A percentile compares a stretch with the other conserved stretches of the same genome.
Evolutionary conservation across 1,284 basidiomycete genomes (phyloP).

Genomic region (Lentinus polychrous): DNA sequence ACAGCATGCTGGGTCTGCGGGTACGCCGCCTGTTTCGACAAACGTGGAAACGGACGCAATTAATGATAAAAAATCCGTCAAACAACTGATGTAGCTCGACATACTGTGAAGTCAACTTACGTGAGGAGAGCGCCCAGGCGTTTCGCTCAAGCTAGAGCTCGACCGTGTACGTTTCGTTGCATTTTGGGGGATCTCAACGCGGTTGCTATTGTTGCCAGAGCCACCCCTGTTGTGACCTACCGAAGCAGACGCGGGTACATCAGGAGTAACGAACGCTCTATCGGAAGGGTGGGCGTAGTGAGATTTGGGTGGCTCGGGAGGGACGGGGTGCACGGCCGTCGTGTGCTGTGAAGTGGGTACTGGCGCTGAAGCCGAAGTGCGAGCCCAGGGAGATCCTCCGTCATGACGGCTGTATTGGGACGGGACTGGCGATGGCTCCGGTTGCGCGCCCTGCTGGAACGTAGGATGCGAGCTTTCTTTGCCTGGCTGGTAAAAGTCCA

Average conservation of each 20-base stretch:
- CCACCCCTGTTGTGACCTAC: conserved; percentile 8
- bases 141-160: conserved; percentile 24
- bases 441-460: conserved; percentile 8
- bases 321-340: conserved; percentile 13
- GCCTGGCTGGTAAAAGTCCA: conserved; percentile 44
- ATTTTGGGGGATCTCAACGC: conserved; percentile 20
- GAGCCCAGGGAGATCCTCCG: conserved; percentile 11
- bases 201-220: conserved; percentile 11
- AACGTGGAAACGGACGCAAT: conserved; percentile 15
- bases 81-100: conserved; percentile 12
- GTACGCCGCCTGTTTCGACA: conserved; percentile 9
- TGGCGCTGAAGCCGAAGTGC: conserved; percentile 12
- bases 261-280: conserved; percentile 12
- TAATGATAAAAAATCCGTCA: conserved; percentile 19
- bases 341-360: conserved; percentile 12
- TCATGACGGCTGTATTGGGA: conserved; percentile 18
- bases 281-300: conserved; percentile 16
- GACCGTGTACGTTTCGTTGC: conserved; percentile 25
- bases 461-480: conserved; percentile 22
- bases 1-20: not conserved
- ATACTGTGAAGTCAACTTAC: conserved; percentile 19
- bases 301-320: conserved; percentile 17
- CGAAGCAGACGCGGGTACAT: conserved; percentile 12
- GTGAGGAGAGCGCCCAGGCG: conserved; percentile 30
- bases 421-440: conserved; percentile 11